Base-by-base conservation (phyloP, 306 rosid species). In the Castanopsis chinensis region DNA sequence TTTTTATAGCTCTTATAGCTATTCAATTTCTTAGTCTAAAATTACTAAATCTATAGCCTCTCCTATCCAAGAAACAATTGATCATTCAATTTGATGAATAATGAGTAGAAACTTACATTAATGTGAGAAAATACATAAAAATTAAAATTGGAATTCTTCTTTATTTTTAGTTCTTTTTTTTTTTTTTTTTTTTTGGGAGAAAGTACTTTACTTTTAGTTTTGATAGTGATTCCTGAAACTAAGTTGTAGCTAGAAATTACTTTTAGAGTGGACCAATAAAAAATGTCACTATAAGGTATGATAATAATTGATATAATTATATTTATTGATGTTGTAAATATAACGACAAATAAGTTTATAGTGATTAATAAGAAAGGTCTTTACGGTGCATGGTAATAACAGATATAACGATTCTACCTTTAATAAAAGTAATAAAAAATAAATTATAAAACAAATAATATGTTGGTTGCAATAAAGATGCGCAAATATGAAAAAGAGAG, bases 61-160 rank as follows among this genome's bases (percentile, higher is more conserved):
- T 33, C 27, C 52, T 67, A 32, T 33, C 8, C 6, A 19, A 65
- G n/a, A 45, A 55, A 82, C 59, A 72, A 74, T 76, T 68, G 45
- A 59, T 84, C 60, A 73, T 72, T 77, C 85, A 84, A 73, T 82
- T 69, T 77, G 61, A 65, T 65, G 71, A 59, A 75, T 79, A 75
- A 79, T 73, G 60, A 74, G 35, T 73, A 27, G 14, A 73, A 72
- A 67, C 5, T 23, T 61, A 74, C 4, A 55, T 55, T 55, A 25
- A 30, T 30, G 35, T 9, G 41, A 55, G 64, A 49, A 12, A 49
- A 49, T 49, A 49, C 17, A 49, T 49, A 49, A 12, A 10, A 49
- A 49, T 10, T 30, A 18, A 37, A 17, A 55, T 37, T 73, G 4
- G 43, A 6, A 14, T 25, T 64, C 35, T 65, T n/a, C 54, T 80